A percentile compares a stretch with the other conserved stretches of the same genome.
These are phyloP conservation scores for Lachancea sp. DNA, from an alignment of 805 yeast genomes.

Conservation along the genomic window DNA sequence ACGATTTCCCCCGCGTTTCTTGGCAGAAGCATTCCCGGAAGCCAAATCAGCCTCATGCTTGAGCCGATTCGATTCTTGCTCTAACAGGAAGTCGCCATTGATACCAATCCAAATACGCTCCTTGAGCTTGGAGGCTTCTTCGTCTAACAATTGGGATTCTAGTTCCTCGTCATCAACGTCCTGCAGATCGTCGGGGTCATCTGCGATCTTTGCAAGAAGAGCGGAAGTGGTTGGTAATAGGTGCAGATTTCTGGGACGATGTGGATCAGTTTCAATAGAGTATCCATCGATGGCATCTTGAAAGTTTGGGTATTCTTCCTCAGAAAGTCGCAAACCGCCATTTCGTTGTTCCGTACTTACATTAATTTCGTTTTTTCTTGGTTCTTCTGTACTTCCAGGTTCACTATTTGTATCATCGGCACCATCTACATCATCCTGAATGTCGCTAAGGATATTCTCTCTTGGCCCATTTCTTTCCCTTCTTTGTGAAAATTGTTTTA, in stretches of 20 bases:
- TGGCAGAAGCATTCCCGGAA: constrained; percentile 64
- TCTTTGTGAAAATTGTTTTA: constrained; percentile 29
- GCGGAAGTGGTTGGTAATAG: constrained; percentile 53
- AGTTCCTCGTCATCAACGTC: constrained; percentile 85
- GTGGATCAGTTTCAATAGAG: constrained; percentile 36
- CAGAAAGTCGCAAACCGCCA: constrained; percentile 3
- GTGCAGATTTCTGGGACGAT: constrained; percentile 51
- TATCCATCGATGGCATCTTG: constrained; percentile 32
- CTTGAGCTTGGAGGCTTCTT: constrained; percentile 66
- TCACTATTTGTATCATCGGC: constrained; percentile 13
- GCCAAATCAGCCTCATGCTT: constrained; percentile 82
- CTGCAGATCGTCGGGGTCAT: constrained; percentile 55
- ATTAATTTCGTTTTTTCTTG: too few relatives aligned
- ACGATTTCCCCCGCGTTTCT: constrained; percentile 38
- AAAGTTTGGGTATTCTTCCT: constrained; percentile 14
- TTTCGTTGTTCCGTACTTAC: background rate
- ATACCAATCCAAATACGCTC: constrained; percentile 85
- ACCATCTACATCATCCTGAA: too few relatives aligned
- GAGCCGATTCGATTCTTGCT: constrained; percentile 76
- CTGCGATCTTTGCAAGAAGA: constrained; percentile 46
- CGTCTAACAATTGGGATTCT: constrained; percentile 50
- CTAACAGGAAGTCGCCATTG: constrained; percentile 77
- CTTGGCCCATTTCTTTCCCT: constrained; percentile 25
- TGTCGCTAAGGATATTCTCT: constrained; percentile 27
- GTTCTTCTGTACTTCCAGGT: constrained; percentile 7